Conservation (phyloP, 768 basidiomycete species). For the Russula olivacea region DNA sequence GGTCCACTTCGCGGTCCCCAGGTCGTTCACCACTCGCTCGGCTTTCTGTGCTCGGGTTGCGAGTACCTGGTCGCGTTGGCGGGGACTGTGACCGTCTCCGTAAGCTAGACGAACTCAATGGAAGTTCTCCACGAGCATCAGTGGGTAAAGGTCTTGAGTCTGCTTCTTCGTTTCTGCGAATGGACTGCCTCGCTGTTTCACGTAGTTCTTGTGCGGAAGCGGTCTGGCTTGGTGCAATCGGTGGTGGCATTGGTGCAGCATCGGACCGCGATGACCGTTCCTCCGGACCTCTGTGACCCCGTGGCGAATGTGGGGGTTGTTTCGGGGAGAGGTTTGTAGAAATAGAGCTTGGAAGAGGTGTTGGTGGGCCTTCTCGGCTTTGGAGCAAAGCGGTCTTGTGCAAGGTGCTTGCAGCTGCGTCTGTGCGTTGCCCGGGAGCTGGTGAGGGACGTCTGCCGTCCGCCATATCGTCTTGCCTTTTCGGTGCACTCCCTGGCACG, state of each 20-base stretch:
- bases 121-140: conserved; percentile 33
- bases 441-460: conserved; percentile 3
- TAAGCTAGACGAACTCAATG: conserved; percentile 47
- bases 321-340: conserved; percentile 26
- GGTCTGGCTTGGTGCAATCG: conserved; percentile 71
- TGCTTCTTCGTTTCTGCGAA: conserved; percentile 36
- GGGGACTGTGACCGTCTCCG: conserved; percentile 64
- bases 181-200: conserved; percentile 68
- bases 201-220: conserved; percentile 72
- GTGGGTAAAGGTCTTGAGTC: conserved; percentile 26
- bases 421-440: conserved; percentile 10
- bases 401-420: conserved; percentile 1
- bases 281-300: conserved; percentile 37
- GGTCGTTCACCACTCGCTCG: conserved; percentile 60
- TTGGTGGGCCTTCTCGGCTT: conserved; percentile 20
- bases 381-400: conserved; percentile 15
- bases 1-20: conserved; percentile 49
- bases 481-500: background rate
- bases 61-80: conserved; percentile 56
- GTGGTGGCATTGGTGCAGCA: conserved; percentile 66
- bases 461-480: conserved; percentile 8
- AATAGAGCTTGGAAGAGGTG: conserved; percentile 26
- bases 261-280: conserved; percentile 37
- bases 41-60: conserved; percentile 67
- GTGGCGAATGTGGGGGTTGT: conserved; percentile 38